Base-by-base conservation (phyloP, 2,329 filamentous ascomycete species). In the Fusarium camptoceras region DNA sequence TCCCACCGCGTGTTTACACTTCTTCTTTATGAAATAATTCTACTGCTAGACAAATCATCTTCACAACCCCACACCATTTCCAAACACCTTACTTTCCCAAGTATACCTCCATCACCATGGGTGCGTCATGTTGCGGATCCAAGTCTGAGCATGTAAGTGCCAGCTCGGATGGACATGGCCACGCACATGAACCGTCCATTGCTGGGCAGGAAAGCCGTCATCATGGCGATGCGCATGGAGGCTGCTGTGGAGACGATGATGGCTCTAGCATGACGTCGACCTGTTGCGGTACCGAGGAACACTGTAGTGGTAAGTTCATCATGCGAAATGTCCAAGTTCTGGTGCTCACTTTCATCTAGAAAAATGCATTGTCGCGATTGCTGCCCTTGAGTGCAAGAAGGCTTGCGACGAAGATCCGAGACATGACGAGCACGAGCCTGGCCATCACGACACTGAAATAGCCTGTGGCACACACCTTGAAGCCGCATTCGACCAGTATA, bases 401-500 rank as follows among this genome's bases (percentile, higher is more conserved):
- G 53, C 59, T 0, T 71, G 68, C 6, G 39, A 64, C 1, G 43
- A 51, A 10, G 47, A 71, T 18, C 49, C 67, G 1, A 28, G 1
- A 3, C 68, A 71, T 12, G 58, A 70, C 4, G 24, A 54, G 7
- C 62, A 68, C 8, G 55, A 68, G 0, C 11, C 42, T 7, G 50
- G 48, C 1, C 30, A 43, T 12, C 57, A 71, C 10, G 12, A 57
- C 3, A 1, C 59, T 5, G 60, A 63, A 12, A 65, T 70, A 9
- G 78, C 79, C 10, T 81, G 79, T 48, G 75, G 54, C 39, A 73
- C 74, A 31, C 79, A 81, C 50, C 71, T 80, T 2, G 60, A 66
- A 50, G 74, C 72, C 25, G 79, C 79, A 1, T 78, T 80, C 46
- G 74, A 79, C 20, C 75, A 77, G 46, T 80, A 81, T 53, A 77